Evolutionary conservation across 2,329 filamentous ascomycete genomes (phyloP), one percentile per base, ranked within the genome.

Genomic region (Phoma sp.): DNA sequence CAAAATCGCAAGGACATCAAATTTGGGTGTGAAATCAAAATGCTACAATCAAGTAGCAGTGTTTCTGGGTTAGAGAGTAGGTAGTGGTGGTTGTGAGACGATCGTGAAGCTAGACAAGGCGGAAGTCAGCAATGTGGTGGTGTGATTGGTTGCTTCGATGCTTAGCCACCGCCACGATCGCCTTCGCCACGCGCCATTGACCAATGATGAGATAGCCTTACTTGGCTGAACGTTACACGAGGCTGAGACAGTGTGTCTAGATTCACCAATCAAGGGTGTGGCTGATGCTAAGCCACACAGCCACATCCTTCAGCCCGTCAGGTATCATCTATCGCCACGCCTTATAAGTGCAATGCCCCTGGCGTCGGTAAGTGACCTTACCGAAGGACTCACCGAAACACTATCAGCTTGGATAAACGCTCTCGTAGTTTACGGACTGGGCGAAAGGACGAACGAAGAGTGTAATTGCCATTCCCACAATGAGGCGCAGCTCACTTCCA

Each of bases 281-380:
- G 46, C 46, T 29, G 29, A 48, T 37, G 10, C 24, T 30, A 25
- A 42, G 46, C 46, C 37, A 48, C 46, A 41, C 38, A 42, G 46
- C 37, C 46, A 48, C 46, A 41, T 3, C 32, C 33, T 47, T 13
- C 23, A 37, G 27, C 43, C 37, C 6, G 5, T 13, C 13, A 22
- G 11, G 33, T 13, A 24, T 22, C n/a, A 9, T 18, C 18, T n/a
- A 37, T 46, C 43, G 43, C 43, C 43, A 46, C 43, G 14, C 7
- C 24, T 18, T 18, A 23, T 7, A 2, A 7, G 18, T 18, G 3
- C 23, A 27, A 33, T 5, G 5, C 24, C 4, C 24, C n/a, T 29
- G 7, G n/a, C 3, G 24, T 8, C 36, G 7, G 24, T 24, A 33
- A 13, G 29, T 3, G n/a, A 4, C 18, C 11, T n/a, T 29, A 29